A percentile compares a stretch with the other conserved stretches of the same genome.
Conservation (phyloP, 176 grass and related monocot species). For the Oropetium thomaeum region DNA sequence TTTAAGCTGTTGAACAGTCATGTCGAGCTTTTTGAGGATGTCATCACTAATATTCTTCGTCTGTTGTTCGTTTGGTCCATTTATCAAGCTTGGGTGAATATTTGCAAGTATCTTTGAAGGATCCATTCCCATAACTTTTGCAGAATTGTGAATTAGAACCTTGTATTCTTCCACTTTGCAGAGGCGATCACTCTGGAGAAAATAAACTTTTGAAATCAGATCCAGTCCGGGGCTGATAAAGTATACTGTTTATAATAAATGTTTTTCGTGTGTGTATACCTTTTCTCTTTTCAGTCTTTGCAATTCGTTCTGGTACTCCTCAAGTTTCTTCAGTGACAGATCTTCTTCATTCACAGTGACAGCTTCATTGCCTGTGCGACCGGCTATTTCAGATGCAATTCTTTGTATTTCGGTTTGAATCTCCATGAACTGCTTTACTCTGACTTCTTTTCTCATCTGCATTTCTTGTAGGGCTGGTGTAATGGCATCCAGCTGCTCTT, state of each 20-base stretch:
- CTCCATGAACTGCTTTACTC: conserved; percentile 76
- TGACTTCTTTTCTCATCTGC: conserved; percentile 80
- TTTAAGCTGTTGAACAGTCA: conserved; percentile 80
- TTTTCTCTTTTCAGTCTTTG: conserved; percentile 82
- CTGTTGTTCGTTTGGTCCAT: conserved; percentile 54
- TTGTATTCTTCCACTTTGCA: conserved; percentile 89
- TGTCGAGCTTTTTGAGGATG: conserved; percentile 68
- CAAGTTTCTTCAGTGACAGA: conserved; percentile 87
- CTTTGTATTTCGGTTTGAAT: conserved; percentile 77
- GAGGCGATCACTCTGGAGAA: conserved; percentile 67
- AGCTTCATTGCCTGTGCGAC: conserved; percentile 33
- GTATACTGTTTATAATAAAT: background rate
- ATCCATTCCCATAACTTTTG: conserved; percentile 89
- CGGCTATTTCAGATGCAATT: conserved; percentile 80
- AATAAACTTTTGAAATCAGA: conserved; percentile 18
- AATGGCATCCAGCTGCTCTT: conserved; percentile 92
- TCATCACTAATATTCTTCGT: conserved; percentile 85
- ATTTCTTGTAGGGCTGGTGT: conserved; percentile 95
- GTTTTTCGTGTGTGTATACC: conserved; percentile 38
- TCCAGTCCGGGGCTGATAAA: background rate
- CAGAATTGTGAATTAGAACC: conserved; percentile 58
- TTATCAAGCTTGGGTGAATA: conserved; percentile 75
- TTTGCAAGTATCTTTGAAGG: conserved; percentile 58
- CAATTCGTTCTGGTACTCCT: conserved; percentile 73
- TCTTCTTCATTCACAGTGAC: conserved; percentile 73